phyloP scores from a whole-genome alignment of 2,329 filamentous ascomycete genomes.

The Aspergillus novoparasiticus region DNA sequence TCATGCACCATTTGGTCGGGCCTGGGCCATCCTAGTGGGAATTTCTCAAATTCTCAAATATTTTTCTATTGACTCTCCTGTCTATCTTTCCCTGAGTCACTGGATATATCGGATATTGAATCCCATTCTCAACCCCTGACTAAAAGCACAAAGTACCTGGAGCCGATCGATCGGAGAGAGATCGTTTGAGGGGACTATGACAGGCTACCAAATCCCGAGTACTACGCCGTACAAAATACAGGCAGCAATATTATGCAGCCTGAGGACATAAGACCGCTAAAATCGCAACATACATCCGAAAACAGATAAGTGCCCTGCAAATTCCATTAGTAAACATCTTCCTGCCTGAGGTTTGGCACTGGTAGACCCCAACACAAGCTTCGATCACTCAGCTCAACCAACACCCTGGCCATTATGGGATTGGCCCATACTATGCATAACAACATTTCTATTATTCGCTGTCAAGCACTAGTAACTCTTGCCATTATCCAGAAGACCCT shows the following conservation, averaged over 20 bases:
- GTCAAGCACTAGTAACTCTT: not conserved
- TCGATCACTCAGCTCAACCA: conserved; percentile 1
- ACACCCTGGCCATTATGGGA: not conserved
- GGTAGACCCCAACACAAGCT: conserved; percentile 1
- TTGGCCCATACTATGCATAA: not conserved
- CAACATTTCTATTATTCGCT: not conserved
- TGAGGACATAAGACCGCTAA: not conserved
- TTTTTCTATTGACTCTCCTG: too few relatives aligned
- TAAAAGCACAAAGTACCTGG: not conserved
- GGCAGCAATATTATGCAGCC: not conserved
- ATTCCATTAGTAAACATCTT: not conserved
- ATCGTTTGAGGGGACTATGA: not conserved
- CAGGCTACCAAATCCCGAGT: not conserved
- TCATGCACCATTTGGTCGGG: conserved; percentile 5
- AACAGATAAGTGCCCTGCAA: not conserved
- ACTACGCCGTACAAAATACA: not conserved
- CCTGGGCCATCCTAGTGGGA: not conserved
- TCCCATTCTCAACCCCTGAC: not conserved
- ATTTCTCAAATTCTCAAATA: not conserved
- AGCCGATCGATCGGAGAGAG: not conserved
- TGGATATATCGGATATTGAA: not conserved
- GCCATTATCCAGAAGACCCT: not conserved
- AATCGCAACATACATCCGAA: not conserved
- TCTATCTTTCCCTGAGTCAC: not conserved
- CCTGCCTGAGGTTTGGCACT: not conserved